Percentiles rank a stretch among this genome's conserved stretches.
These are phyloP conservation scores for Thielaviopsis ethacetica DNA, from an alignment of 2,329 filamentous ascomycete species.

Conservation along the genomic window DNA sequence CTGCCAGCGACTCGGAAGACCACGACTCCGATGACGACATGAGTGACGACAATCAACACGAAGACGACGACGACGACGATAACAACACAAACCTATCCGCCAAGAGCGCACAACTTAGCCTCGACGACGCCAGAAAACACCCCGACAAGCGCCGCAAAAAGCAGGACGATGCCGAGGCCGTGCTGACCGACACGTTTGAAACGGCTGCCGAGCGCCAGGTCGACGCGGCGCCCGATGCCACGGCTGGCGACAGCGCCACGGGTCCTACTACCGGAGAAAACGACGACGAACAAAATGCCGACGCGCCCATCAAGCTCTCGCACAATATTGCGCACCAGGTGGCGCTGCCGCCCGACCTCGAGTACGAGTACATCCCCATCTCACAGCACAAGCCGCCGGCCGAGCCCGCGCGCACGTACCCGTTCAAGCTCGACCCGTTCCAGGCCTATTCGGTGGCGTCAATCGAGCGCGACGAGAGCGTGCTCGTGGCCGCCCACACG, in stretches of 20 bases:
- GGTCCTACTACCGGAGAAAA: slow-evolving; percentile 30
- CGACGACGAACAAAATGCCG: slow-evolving; percentile 31
- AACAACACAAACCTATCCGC: slow-evolving; percentile 31
- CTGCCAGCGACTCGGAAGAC: slow-evolving; percentile 16
- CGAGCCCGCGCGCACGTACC: slow-evolving; percentile 67
- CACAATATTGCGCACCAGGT: slow-evolving; percentile 99
- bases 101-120: slow-evolving; percentile 2
- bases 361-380: slow-evolving; percentile 90
- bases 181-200: slow-evolving; percentile 86
- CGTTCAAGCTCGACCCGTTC: slow-evolving; percentile 92
- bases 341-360: slow-evolving; percentile 78
- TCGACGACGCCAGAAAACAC: slow-evolving; percentile 15
- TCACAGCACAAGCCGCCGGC: slow-evolving; percentile 84
- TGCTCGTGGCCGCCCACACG: slow-evolving; percentile 91
- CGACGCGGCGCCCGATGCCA: slow-evolving; percentile 7
- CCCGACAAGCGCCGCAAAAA: slow-evolving; percentile 44
- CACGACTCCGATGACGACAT: slow-evolving; percentile 16
- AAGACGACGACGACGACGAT: slow-evolving; percentile 23
- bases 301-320: slow-evolving; percentile 64
- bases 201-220: slow-evolving; percentile 89
- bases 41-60: slow-evolving; percentile 15
- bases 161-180: slow-evolving; percentile 47
- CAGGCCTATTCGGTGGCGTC: slow-evolving; percentile 88
- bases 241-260: neutral
- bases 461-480: slow-evolving; percentile 90